Conservation (phyloP, 2,329 filamentous ascomycete genomes). For the Fusarium hostae region DNA sequence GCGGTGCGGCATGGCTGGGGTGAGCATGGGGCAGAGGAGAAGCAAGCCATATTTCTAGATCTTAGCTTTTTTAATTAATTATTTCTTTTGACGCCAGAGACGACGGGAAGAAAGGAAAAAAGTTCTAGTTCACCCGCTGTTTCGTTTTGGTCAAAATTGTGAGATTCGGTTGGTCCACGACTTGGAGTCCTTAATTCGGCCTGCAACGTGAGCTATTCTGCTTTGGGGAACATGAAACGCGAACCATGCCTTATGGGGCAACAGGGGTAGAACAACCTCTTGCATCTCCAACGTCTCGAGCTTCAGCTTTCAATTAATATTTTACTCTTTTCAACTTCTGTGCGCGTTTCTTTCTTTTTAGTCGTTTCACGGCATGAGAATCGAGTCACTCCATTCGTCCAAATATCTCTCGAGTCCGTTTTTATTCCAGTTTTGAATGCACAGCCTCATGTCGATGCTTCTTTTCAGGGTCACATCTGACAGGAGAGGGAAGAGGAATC, state of each 20-base stretch:
- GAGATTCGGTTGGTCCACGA: conserved; percentile 21
- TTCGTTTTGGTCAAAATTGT: conserved; percentile 10
- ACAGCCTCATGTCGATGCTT: conserved; percentile 26
- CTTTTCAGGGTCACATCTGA: conserved; percentile 14
- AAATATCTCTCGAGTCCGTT: conserved; percentile 3
- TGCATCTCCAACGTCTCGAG: conserved; percentile 30
- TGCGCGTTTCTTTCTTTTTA: conserved; percentile 28
- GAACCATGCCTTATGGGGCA: conserved; percentile 8
- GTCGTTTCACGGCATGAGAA: conserved; percentile 15
- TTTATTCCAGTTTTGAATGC: conserved; percentile 20
- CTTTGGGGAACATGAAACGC: conserved; percentile 26
- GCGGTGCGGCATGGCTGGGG: conserved; percentile 17
- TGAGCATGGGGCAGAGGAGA: not conserved
- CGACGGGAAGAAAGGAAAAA: not conserved
- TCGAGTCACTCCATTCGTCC: not conserved
- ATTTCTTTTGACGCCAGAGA: not conserved
- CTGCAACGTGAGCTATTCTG: conserved; percentile 31
- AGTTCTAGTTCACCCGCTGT: conserved; percentile 1
- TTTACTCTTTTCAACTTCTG: conserved; percentile 12
- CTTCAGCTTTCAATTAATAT: conserved; percentile 19
- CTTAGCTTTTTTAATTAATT: not conserved
- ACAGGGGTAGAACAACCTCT: not conserved
- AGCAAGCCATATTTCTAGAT: conserved; percentile 17
- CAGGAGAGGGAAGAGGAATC: not conserved
- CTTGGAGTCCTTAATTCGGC: conserved; percentile 31